Conservation (phyloP, 306 rosid species). For the Gleditsia sinensis region DNA sequence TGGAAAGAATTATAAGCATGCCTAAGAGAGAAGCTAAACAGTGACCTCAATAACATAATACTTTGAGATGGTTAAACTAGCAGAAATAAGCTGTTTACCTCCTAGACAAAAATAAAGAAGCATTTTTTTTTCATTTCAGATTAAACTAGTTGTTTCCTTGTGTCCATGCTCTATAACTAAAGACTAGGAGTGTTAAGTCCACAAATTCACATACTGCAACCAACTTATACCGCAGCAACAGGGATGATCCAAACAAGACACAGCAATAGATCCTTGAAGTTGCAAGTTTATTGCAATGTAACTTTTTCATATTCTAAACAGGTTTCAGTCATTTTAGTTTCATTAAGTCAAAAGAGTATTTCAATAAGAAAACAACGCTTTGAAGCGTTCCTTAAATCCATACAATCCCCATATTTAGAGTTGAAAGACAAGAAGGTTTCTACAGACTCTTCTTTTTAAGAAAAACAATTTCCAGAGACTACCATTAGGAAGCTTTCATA, state of each 20-base stretch:
- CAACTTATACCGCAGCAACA: constrained; percentile 1
- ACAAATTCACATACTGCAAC: constrained; percentile 7
- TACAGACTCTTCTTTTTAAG: background rate
- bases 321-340: constrained; percentile 9
- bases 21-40: background rate
- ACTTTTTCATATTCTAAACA: background rate
- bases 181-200: background rate
- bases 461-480: too few species aligned
- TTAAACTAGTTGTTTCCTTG: background rate
- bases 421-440: too few species aligned
- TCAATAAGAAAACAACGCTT: background rate
- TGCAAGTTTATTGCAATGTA: background rate
- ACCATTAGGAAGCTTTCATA: too few species aligned
- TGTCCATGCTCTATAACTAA: background rate
- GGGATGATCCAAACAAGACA: constrained; percentile 10
- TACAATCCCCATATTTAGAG: background rate
- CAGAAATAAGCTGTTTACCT: background rate
- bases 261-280: background rate
- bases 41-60: constrained; percentile 7
- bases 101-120: constrained; percentile 2
- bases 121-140: background rate
- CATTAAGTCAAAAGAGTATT: background rate
- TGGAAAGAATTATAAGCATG: constrained; percentile 12
- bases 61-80: constrained; percentile 21
- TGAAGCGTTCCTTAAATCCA: background rate